Evolutionary conservation across 1,284 basidiomycete genomes (phyloP).

Genomic region (Anthracocystis panici-leucophaei): DNA sequence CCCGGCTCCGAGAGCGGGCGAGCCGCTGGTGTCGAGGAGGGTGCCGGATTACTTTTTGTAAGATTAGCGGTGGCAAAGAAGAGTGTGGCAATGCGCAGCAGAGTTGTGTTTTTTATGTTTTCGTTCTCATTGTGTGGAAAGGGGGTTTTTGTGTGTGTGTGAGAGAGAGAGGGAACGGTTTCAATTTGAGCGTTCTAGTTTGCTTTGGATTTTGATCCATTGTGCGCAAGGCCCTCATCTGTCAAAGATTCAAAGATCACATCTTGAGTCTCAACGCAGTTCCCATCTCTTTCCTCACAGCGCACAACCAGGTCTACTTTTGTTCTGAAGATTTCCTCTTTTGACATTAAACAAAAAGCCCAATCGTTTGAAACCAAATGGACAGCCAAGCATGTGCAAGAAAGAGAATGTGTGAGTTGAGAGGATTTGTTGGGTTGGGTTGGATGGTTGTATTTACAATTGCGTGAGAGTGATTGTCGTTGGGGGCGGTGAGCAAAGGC

Average conservation of each 20-base stretch:
- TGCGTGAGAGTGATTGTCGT: not conserved
- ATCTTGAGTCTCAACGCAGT: no score
- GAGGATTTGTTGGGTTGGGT: not conserved
- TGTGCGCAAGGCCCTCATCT: no score
- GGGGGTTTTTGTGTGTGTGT: no score
- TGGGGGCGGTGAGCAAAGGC: not conserved
- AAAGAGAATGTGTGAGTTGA: not conserved
- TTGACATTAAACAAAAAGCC: not conserved
- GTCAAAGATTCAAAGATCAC: no score
- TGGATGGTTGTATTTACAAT: slow-evolving; percentile 1
- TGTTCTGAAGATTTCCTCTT: not conserved
- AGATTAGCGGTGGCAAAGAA: slow-evolving; percentile 11
- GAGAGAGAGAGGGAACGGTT: no score
- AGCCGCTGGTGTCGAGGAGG: slow-evolving; percentile 95
- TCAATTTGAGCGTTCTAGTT: no score
- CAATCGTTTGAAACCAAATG: not conserved
- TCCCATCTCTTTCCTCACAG: no score
- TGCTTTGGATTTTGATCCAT: no score
- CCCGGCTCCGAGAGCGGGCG: slow-evolving; percentile 96
- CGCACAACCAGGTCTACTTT: no score
- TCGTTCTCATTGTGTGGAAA: no score
- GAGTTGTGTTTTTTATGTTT: not conserved
- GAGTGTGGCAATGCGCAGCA: slow-evolving; percentile 1
- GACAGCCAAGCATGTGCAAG: not conserved
- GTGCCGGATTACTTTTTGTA: slow-evolving; percentile 81